Base-by-base conservation (phyloP, 2,329 filamentous ascomycete genomes). In the Neofusicoccum kwambonambiense region DNA sequence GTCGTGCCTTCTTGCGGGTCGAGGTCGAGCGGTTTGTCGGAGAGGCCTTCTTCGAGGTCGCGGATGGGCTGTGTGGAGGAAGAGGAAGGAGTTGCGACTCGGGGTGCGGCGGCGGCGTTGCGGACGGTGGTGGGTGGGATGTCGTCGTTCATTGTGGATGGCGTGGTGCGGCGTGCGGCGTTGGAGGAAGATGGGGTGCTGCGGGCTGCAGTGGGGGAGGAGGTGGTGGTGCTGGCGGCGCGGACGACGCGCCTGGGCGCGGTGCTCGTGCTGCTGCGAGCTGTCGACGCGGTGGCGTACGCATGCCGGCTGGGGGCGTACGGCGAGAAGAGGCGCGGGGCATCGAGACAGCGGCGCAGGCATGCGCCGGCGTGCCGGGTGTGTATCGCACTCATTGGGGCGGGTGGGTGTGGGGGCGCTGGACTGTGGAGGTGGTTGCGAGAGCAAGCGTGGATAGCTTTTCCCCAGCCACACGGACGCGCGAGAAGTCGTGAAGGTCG, bases 1-100 rank as follows among this genome's bases (percentile, higher is more conserved):
- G 84, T 81, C 67, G 81, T 75, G 19, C 83, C 74, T 42, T 80
- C 73, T 3, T 82, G 68, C 5, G 83, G 81, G 4, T 82, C 68
- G 8, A 54, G 44, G 27, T 61, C 63, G 27, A 51, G 47, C 6
- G 83, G 80, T 64, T 84, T 82, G 66, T 81, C 79, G 37, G 62
- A 64, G 2, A 87, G 79, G 22, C 84, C 84, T 9, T 76, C 74
- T 19, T 81, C 82, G 22, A 87, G 77, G 50, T 78, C 79, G 65
- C 77, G 78, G 34, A 68, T 19, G 1, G 68, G 27, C 6, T 37
- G 61, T 1, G 42, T 49, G 47, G 35, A 27, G 49, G 70, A 67
- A 65, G 45, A 17, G 51, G 72, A 71, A 5, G 31, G 50, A 19
- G 69, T 31, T 5, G 68, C 44, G n/a, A 31, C 27, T 31, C 27